Evolutionary conservation across 164 flowering plant species (phyloP).

Genomic region (Tetrastigma voinierianum): DNA sequence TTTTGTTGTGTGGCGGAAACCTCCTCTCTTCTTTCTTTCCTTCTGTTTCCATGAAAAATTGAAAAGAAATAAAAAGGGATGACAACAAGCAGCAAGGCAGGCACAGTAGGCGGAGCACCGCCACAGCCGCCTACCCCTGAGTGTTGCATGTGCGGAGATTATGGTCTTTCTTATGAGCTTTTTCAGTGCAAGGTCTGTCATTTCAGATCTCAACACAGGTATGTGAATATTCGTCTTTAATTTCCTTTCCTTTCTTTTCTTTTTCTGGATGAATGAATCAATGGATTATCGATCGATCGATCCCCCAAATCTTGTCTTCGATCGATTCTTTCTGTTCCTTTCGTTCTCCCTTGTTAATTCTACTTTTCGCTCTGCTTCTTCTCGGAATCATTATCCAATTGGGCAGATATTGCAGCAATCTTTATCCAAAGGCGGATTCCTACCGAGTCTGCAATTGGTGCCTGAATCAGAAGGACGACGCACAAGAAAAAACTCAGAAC

Average conservation of each 20-base stretch:
- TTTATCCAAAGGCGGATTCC: conserved; percentile 48
- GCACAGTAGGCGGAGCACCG: conserved; percentile 5
- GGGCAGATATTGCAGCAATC: conserved; percentile 58
- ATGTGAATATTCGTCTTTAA: neutral
- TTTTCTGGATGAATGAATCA: no score
- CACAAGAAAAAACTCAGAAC: conserved; percentile 9
- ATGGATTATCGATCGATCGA: no score
- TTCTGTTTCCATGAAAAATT: conserved; percentile 6
- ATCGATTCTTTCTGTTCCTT: neutral
- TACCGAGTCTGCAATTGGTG: conserved; percentile 63
- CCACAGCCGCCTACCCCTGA: conserved; percentile 24
- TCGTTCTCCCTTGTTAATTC: neutral
- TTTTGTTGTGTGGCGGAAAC: conserved; percentile 5
- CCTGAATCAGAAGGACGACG: conserved; percentile 25
- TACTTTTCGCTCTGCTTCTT: no score
- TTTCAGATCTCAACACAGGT: conserved; percentile 68
- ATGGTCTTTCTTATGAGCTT: conserved; percentile 44
- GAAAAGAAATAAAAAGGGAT: neutral
- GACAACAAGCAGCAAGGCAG: conserved; percentile 8
- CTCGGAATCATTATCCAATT: neutral
- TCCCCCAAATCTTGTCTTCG: neutral
- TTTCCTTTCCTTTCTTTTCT: neutral
- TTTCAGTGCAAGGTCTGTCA: conserved; percentile 50
- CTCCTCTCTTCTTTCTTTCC: conserved; percentile 6
- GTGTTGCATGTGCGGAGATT: conserved; percentile 70